phyloP scores from a whole-genome alignment of 306 rosid genomes.

The Vigna trinervia region DNA sequence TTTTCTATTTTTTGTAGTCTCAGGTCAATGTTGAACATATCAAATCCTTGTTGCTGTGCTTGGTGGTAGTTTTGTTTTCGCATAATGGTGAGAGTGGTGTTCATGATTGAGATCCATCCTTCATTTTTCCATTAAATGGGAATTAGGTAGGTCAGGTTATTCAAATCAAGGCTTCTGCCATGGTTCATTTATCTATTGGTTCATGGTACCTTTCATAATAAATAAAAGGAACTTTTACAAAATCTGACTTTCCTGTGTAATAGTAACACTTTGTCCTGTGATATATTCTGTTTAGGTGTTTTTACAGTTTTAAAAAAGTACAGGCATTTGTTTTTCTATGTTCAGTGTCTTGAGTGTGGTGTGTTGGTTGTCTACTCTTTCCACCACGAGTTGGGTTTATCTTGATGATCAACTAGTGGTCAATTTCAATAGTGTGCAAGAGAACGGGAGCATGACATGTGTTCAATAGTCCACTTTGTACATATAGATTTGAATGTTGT shows the following conservation, averaged over 20 bases:
- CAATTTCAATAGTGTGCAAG: background rate
- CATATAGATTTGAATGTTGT: background rate
- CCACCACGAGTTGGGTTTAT: background rate
- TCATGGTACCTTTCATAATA: background rate
- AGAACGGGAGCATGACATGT: background rate
- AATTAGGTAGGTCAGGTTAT: conserved; percentile 4
- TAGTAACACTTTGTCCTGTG: background rate
- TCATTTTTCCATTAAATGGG: conserved; percentile 30
- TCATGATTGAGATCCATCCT: conserved; percentile 26
- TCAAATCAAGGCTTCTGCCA: conserved; percentile 21
- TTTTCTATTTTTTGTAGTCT: background rate
- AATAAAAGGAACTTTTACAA: background rate
- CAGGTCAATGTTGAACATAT: conserved; percentile 14
- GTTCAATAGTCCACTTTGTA: background rate
- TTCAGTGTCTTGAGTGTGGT: background rate
- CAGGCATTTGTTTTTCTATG: conserved; percentile 11
- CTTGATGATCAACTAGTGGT: background rate
- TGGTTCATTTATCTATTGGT: conserved; percentile 27
- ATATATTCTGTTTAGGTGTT: conserved; percentile 28
- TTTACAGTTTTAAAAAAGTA: conserved; percentile 9
- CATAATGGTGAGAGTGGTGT: conserved; percentile 19
- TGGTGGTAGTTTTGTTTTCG: conserved; percentile 12
- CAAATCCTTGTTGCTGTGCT: conserved; percentile 22
- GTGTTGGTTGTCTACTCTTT: background rate
- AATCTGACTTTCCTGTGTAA: background rate